Percentiles rank a stretch among this genome's conserved stretches.
Evolutionary conservation across 2,329 filamentous ascomycete genomes (phyloP).

Genomic region (Grosmannia serpens): DNA sequence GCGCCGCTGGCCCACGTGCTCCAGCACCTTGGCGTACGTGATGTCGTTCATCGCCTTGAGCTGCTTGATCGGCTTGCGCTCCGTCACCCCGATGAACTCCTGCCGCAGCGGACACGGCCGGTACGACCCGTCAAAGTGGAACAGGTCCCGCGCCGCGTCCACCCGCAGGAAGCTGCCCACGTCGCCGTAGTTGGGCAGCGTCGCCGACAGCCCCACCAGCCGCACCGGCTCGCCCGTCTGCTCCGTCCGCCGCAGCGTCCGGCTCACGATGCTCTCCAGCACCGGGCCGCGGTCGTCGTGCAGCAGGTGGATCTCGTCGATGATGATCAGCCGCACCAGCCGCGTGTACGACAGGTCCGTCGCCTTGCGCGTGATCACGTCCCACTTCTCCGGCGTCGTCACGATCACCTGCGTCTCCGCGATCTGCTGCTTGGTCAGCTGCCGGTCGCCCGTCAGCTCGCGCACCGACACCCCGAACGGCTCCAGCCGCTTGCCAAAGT

Average conservation of each 20-base stretch:
- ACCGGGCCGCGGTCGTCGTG: conserved; percentile 97
- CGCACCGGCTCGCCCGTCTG: conserved; percentile 90
- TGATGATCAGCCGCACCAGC: conserved; percentile 89
- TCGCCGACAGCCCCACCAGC: conserved; percentile 85
- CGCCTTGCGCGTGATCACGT: conserved; percentile 95
- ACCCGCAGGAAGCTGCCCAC: conserved; percentile 92
- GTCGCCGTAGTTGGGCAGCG: conserved; percentile 90
- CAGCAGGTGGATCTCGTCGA: conserved; percentile 94
- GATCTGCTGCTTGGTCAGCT: conserved; percentile 97
- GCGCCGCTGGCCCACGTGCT: conserved; percentile 83
- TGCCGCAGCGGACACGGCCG: conserved; percentile 89
- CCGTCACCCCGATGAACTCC: conserved; percentile 94
- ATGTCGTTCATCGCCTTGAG: conserved; percentile 99
- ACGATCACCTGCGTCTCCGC: conserved; percentile 96
- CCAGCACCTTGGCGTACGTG: conserved; percentile 92
- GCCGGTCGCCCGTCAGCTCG: conserved; percentile 94
- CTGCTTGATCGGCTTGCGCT: conserved; percentile 98
- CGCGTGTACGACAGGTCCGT: conserved; percentile 96
- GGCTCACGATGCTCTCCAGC: conserved; percentile 88
- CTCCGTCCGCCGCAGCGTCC: conserved; percentile 85
- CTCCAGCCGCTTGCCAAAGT: conserved; percentile 84
- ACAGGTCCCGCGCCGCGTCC: conserved; percentile 72
- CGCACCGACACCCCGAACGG: conserved; percentile 85
- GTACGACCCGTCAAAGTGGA: conserved; percentile 93
- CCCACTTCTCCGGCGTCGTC: conserved; percentile 97